A percentile compares a stretch with the other conserved stretches of the same genome.
Conservation (phyloP, 2,329 filamentous ascomycete genomes). For the Botrytis paeoniae region DNA sequence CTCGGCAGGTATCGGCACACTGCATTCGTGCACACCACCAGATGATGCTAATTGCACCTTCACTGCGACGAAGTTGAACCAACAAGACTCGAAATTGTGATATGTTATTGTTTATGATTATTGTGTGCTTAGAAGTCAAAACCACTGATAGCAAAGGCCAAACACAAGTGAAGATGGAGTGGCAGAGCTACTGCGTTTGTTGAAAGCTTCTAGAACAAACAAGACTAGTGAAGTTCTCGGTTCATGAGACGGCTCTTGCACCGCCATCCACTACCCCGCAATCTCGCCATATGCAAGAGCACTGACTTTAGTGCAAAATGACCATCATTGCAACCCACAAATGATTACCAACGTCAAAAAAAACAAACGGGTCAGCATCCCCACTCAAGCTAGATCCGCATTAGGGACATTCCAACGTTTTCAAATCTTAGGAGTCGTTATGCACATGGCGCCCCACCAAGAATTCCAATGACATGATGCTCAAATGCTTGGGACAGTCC, state of each 20-base stretch:
- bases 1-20: slow-evolving; percentile 12
- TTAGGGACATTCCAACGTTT: not conserved
- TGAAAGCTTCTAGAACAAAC: not conserved
- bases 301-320: not conserved
- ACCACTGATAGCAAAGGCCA: not conserved
- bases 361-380: not conserved
- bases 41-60: not conserved
- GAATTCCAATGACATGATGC: not conserved
- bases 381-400: not conserved
- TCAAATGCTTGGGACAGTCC: not conserved
- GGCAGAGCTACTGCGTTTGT: not conserved
- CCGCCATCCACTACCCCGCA: slow-evolving; percentile 13
- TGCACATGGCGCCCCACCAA: not conserved
- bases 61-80: not conserved
- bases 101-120: not conserved
- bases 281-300: slow-evolving; percentile 7
- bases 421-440: not conserved
- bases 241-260: not conserved
- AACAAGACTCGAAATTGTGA: not conserved
- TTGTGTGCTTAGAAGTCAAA: not conserved
- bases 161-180: not conserved
- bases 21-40: not conserved
- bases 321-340: slow-evolving; percentile 4
- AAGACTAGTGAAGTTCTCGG: not conserved
- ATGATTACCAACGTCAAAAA: not conserved